Evolutionary conservation across 1,139 yeast species (phyloP), one percentile per base, ranked within the genome.

Genomic region (Torulaspora pretoriensis): DNA sequence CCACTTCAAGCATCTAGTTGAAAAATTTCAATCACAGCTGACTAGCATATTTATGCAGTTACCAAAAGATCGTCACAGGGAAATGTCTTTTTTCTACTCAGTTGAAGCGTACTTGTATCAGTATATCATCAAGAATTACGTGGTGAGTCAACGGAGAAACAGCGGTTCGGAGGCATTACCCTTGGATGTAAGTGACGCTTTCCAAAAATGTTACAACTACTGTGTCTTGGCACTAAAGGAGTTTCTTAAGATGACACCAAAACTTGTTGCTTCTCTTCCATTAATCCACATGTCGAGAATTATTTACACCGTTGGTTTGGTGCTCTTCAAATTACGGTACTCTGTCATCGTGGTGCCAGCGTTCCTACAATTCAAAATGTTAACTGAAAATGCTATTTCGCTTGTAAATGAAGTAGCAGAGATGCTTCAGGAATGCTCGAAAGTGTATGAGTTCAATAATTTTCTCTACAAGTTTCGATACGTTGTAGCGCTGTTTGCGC

Each of bases 71-170:
- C 71, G 75, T 43, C 71, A 71, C 50, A 67, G 72, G 8, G 59
- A 72, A 30, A 60, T 74, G 57, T 71, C 83, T 0, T 81, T 74
- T 61, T 75, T 72, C 53, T 77, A 76, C 53, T 76, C 92, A 0
- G 80, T 84, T 10, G 87, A 83, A 54, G 90, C 92, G 0, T 83
- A 80, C 58, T 66, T 87, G 14, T 84, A 83, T 61, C 94, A 82
- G 59, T 55, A 51, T 38, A 50, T 47, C 7, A 40, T 56, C 26
- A 48, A 47, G 8, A 50, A 45, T 16, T 55, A 43, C 36, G 42
- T 56, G 34, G 42, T 45, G n/a, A 44, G 37, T 10, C 42, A 40
- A 30, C 40, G 47, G 9, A 47, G 47, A 19, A 42, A 39, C 31
- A 35, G 40, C 17, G 40, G 34, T 10, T 34, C 43, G 12, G 42